Conservation (phyloP, 345 rosid genomes). For the Syzygium aromaticum region DNA sequence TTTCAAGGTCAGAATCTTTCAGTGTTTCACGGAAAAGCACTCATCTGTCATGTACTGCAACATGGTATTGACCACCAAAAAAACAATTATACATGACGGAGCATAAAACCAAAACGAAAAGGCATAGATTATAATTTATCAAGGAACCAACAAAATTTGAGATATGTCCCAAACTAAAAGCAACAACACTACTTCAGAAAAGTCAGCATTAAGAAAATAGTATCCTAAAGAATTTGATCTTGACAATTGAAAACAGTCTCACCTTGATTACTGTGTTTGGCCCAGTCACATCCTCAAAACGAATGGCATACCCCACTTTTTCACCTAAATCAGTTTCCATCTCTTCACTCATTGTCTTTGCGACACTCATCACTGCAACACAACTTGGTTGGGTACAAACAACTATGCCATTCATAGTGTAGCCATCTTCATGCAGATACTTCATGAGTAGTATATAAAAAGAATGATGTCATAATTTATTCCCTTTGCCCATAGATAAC, state of each 20-base stretch:
- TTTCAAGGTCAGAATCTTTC: constrained; percentile 95
- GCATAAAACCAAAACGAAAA: background rate
- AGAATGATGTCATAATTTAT: background rate
- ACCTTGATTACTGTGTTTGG: constrained; percentile 90
- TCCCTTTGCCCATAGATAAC: background rate
- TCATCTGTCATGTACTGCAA: constrained; percentile 96
- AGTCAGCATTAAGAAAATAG: background rate
- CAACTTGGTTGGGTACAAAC: constrained; percentile 99
- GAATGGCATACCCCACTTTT: constrained; percentile 94
- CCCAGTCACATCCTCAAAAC: constrained; percentile 96
- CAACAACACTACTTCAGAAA: no score
- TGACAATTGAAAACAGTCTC: background rate
- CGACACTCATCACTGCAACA: constrained; percentile 99
- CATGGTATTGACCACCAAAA: background rate
- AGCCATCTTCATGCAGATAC: constrained; percentile 94
- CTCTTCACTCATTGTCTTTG: constrained; percentile 98
- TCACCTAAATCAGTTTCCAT: constrained; percentile 91
- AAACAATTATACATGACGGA: background rate
- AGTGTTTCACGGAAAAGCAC: constrained; percentile 91
- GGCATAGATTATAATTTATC: background rate
- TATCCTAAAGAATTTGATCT: background rate
- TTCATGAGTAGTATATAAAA: constrained; percentile 3
- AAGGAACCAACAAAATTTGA: background rate
- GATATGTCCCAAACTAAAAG: background rate
- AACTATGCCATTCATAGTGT: constrained; percentile 58